A percentile compares a stretch with the other conserved stretches of the same genome.
These are phyloP conservation scores for Salvia miltiorrhiza DNA, from an alignment of 257 asterid species.

Conservation along the genomic window DNA sequence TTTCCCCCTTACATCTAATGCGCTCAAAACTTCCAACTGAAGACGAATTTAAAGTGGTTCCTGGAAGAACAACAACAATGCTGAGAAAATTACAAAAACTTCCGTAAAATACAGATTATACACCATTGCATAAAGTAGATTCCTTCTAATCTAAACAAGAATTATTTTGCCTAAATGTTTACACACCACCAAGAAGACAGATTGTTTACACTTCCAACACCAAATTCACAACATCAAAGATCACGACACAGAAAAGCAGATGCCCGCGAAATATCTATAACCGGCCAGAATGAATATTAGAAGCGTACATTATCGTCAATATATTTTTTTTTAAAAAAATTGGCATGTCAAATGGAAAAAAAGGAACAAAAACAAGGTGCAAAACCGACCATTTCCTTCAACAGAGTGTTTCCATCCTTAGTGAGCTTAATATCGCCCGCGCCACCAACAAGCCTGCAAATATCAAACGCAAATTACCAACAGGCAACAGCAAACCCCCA, in stretches of 20 bases:
- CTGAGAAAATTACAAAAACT: not conserved
- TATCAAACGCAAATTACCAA: not conserved
- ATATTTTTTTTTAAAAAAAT: not conserved
- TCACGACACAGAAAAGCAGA: not conserved
- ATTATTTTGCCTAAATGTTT: not conserved
- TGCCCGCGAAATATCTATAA: not conserved
- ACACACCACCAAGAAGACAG: not conserved
- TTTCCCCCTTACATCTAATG: not conserved
- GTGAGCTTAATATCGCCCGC: conserved; percentile 98
- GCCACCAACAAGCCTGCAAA: conserved; percentile 96
- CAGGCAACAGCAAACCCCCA: not conserved
- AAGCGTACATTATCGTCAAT: not conserved
- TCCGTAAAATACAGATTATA: not conserved
- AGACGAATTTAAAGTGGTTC: not conserved
- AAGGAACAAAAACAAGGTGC: not conserved
- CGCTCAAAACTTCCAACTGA: conserved; percentile 3
- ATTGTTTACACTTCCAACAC: not conserved
- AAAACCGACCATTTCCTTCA: conserved; percentile 86
- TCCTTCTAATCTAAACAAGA: not conserved
- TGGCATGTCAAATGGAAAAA: not conserved
- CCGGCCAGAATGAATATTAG: not conserved
- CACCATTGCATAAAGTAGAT: not conserved
- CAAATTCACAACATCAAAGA: no score
- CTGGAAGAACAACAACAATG: not conserved
- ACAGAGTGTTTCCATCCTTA: conserved; percentile 91